Conservation (phyloP, 495 filamentous ascomycete species). For the Penicillium roqueforti region DNA sequence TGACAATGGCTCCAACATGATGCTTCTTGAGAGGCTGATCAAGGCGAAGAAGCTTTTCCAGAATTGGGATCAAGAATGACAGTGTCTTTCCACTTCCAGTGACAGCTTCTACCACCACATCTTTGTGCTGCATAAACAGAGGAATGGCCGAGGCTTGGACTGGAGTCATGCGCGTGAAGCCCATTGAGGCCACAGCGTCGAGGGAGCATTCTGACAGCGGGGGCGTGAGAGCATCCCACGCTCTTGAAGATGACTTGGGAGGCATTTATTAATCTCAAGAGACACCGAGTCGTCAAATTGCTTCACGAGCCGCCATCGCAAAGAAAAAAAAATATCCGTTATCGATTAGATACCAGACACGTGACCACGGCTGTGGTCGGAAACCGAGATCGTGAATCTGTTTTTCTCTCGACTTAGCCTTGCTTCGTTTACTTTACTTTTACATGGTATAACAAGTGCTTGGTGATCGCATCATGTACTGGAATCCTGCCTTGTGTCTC, state of each 20-base stretch:
- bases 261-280: slow-evolving; percentile 26
- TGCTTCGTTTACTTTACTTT: slow-evolving; percentile 12
- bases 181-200: slow-evolving; percentile 77
- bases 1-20: slow-evolving; percentile 83
- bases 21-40: slow-evolving; percentile 78
- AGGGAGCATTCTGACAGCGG: slow-evolving; percentile 85
- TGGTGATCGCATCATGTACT: slow-evolving; percentile 9
- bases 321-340: slow-evolving; percentile 25
- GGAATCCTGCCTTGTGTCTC: background rate
- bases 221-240: slow-evolving; percentile 77
- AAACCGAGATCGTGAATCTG: slow-evolving; percentile 19
- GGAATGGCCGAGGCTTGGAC: slow-evolving; percentile 94
- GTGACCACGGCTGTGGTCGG: slow-evolving; percentile 26
- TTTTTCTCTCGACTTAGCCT: slow-evolving; percentile 29
- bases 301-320: slow-evolving; percentile 4
- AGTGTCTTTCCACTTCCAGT: slow-evolving; percentile 95
- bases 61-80: slow-evolving; percentile 81
- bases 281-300: background rate
- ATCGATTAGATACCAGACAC: slow-evolving; percentile 31
- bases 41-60: slow-evolving; percentile 75
- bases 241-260: slow-evolving; percentile 45
- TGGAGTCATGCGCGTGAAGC: slow-evolving; percentile 84
- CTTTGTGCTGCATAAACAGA: slow-evolving; percentile 87
- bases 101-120: slow-evolving; percentile 95
- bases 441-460: slow-evolving; percentile 2